Evolutionary conservation across 225 moss, liverwort and hornwort genomes (phyloP).

Genomic region (Pleurozium schreberi): DNA sequence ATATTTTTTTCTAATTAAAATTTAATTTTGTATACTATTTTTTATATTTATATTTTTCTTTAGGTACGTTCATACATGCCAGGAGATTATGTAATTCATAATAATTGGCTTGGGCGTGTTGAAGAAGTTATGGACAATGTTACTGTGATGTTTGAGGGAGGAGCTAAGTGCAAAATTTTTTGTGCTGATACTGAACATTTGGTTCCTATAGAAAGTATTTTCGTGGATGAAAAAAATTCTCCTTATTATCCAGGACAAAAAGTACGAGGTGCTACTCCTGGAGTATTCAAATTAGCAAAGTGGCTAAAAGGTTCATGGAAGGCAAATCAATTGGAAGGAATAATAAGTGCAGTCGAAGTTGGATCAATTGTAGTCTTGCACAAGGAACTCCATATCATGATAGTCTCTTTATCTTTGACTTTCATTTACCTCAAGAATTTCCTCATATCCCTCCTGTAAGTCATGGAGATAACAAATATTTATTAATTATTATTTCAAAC

Average conservation of each 20-base stretch:
- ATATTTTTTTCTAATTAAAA: no score
- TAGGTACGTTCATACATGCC: constrained; percentile 43
- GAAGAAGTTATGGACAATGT: constrained; percentile 73
- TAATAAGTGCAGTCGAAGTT: constrained; percentile 37
- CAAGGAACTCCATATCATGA: neutral
- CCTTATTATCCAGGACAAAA: constrained; percentile 60
- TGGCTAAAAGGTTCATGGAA: constrained; percentile 73
- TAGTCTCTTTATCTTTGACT: neutral
- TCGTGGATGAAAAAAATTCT: constrained; percentile 35
- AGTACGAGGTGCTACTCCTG: constrained; percentile 21
- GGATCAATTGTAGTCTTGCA: constrained; percentile 33
- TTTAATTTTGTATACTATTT: no score
- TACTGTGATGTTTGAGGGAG: constrained; percentile 54
- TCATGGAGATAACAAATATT: neutral
- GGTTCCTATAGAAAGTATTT: constrained; percentile 6
- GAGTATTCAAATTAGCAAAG: constrained; percentile 52
- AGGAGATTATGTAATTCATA: constrained; percentile 55
- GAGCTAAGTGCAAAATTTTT: constrained; percentile 57
- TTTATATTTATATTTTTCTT: neutral
- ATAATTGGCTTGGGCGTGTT: constrained; percentile 63
- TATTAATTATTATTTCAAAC: neutral
- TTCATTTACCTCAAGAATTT: neutral
- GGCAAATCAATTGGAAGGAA: constrained; percentile 28
- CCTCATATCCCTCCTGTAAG: neutral
- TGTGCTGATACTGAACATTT: constrained; percentile 22